Conservation (phyloP, 1,284 basidiomycete species). For the Apiotrichum siamense region DNA sequence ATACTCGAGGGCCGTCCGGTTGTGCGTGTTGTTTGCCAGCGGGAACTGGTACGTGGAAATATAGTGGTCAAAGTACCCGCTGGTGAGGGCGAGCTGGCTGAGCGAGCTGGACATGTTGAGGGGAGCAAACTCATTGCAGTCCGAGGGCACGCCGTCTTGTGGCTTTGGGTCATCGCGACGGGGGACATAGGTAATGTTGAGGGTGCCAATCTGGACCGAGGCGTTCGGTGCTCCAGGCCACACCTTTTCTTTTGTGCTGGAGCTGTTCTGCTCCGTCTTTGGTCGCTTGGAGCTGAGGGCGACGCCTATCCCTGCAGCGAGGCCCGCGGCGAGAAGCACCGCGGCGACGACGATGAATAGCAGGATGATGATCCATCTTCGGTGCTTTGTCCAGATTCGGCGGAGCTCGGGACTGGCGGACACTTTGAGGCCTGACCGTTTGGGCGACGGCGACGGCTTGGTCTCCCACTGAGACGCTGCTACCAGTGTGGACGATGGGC, state of each 20-base stretch:
- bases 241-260: not conserved
- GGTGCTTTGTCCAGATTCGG: constrained; percentile 27
- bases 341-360: constrained; percentile 20
- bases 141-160: constrained; percentile 30
- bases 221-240: not conserved
- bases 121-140: constrained; percentile 33
- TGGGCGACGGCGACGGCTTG: not conserved
- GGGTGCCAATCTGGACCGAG: constrained; percentile 5
- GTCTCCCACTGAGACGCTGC: constrained; percentile 21
- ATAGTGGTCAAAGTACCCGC: constrained; percentile 13
- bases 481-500: not conserved
- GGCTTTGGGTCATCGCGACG: constrained; percentile 34
- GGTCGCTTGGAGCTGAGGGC: not conserved
- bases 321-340: constrained; percentile 31
- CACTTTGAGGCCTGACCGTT: not conserved
- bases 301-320: constrained; percentile 27
- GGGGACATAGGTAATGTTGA: constrained; percentile 32
- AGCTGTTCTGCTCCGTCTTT: not conserved
- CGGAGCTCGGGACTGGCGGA: constrained; percentile 5
- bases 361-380: constrained; percentile 27
- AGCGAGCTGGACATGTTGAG: constrained; percentile 27
- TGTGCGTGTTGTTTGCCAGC: constrained; percentile 2
- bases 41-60: constrained; percentile 30
- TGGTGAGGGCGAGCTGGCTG: constrained; percentile 13
- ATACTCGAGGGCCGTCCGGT: constrained; percentile 1